Conservation (phyloP, 2,329 filamentous ascomycete genomes). For the Furcasterigmium sp. region DNA sequence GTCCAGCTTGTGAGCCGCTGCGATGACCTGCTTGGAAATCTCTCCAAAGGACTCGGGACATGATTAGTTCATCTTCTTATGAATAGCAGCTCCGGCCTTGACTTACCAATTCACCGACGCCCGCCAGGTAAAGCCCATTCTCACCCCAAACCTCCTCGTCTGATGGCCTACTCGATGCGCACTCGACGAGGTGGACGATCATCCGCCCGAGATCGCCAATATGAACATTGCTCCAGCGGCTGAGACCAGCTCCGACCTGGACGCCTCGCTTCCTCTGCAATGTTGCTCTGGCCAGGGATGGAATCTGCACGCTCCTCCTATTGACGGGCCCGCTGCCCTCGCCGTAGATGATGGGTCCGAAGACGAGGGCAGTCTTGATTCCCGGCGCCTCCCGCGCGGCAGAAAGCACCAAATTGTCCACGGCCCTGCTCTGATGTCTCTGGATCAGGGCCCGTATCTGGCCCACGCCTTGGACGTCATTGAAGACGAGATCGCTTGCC, state of each 20-base stretch:
- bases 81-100: neutral
- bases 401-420: conserved; percentile 30
- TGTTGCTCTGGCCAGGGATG: conserved; percentile 25
- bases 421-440: conserved; percentile 19
- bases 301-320: conserved; percentile 34
- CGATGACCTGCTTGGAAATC: conserved; percentile 21
- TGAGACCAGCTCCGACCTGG: conserved; percentile 24
- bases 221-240: conserved; percentile 29
- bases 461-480: conserved; percentile 26
- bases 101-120: conserved; percentile 21
- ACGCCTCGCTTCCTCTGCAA: conserved; percentile 25
- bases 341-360: conserved; percentile 34
- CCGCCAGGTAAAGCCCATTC: conserved; percentile 30
- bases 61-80: neutral
- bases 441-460: conserved; percentile 20
- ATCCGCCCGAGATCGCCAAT: conserved; percentile 24
- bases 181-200: conserved; percentile 21
- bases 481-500: conserved; percentile 20
- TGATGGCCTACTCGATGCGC: conserved; percentile 15
- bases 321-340: conserved; percentile 29
- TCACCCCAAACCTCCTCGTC: conserved; percentile 26
- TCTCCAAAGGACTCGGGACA: conserved; percentile 19
- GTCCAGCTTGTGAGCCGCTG: conserved; percentile 18
- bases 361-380: conserved; percentile 27
- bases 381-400: conserved; percentile 16